These are phyloP conservation scores for Psilocybe subaeruginosa DNA, from an alignment of 768 basidiomycete genomes.

Conservation along the genomic window DNA sequence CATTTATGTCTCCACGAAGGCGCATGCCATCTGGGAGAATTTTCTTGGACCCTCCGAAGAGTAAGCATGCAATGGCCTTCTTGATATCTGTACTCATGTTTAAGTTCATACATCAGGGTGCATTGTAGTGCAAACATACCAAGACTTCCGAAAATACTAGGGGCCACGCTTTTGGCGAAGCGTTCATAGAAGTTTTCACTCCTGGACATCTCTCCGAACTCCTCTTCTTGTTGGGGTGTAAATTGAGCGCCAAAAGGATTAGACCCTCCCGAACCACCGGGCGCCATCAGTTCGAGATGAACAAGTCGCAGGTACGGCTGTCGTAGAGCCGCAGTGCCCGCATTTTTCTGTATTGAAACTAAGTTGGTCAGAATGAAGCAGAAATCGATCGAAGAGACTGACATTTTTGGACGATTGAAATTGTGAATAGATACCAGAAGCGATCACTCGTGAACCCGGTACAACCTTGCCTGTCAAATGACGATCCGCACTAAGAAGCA, in stretches of 20 bases:
- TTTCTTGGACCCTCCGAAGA: conserved; percentile 98
- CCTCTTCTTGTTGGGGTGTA: conserved; percentile 95
- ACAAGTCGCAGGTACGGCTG: conserved; percentile 94
- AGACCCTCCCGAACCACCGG: conserved; percentile 68
- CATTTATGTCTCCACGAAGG: conserved; percentile 96
- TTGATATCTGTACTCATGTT: conserved; percentile 79
- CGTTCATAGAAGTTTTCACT: conserved; percentile 90
- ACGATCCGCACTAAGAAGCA: conserved; percentile 89
- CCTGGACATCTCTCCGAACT: conserved; percentile 89
- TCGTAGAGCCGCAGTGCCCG: conserved; percentile 86
- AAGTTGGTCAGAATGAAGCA: not conserved
- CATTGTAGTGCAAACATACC: conserved; percentile 49
- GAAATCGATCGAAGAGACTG: conserved; percentile 23
- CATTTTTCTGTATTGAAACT: conserved; percentile 58
- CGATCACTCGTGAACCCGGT: conserved; percentile 93
- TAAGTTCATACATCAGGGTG: conserved; percentile 4
- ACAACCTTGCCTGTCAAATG: conserved; percentile 92
- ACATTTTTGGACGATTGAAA: conserved; percentile 90
- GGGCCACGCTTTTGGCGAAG: conserved; percentile 92
- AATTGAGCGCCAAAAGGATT: conserved; percentile 91
- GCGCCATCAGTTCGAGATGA: conserved; percentile 88
- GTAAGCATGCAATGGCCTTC: conserved; percentile 94
- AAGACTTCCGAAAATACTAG: conserved; percentile 94
- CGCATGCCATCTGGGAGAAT: conserved; percentile 97
- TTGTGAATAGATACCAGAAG: conserved; percentile 96